Percentiles rank a stretch among this genome's conserved stretches.
phyloP scores from a whole-genome alignment of 441 rosid genomes.

The Croton setiger region DNA sequence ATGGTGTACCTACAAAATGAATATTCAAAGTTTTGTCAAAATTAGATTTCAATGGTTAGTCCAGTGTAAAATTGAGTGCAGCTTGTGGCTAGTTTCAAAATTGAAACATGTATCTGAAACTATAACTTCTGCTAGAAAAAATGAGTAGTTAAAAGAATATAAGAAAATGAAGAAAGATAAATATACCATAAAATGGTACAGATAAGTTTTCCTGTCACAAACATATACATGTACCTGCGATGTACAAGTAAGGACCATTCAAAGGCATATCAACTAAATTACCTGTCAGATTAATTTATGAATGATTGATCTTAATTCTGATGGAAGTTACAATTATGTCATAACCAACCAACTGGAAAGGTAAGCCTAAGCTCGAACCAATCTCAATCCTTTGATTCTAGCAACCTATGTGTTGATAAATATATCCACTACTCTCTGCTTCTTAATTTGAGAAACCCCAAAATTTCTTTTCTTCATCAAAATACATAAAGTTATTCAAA shows the following conservation, averaged over 20 bases:
- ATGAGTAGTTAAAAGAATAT: too few species aligned
- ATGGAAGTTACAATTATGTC: not conserved
- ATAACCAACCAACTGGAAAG: not conserved
- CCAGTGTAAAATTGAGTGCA: too few species aligned
- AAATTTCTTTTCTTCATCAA: not conserved
- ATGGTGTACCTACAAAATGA: constrained; percentile 68
- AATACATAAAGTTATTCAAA: not conserved
- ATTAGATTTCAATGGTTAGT: not conserved
- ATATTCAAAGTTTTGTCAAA: constrained; percentile 12
- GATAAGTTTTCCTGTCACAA: too few species aligned
- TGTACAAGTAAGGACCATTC: too few species aligned
- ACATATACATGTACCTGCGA: too few species aligned
- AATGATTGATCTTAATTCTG: not conserved
- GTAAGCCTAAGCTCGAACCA: not conserved
- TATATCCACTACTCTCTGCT: not conserved
- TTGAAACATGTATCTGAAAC: too few species aligned
- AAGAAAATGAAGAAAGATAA: too few species aligned
- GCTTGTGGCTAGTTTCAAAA: too few species aligned
- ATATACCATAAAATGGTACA: too few species aligned
- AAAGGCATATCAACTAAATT: too few species aligned
- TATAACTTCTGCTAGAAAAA: too few species aligned
- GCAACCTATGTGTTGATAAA: not conserved
- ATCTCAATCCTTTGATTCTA: not conserved
- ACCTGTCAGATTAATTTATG: too few species aligned
- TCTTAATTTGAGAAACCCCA: not conserved